A percentile compares a stretch with the other conserved stretches of the same genome.
Evolutionary conservation across 371 early-diverging fungal species (phyloP).

Genomic region (Mycotypha africana): DNA sequence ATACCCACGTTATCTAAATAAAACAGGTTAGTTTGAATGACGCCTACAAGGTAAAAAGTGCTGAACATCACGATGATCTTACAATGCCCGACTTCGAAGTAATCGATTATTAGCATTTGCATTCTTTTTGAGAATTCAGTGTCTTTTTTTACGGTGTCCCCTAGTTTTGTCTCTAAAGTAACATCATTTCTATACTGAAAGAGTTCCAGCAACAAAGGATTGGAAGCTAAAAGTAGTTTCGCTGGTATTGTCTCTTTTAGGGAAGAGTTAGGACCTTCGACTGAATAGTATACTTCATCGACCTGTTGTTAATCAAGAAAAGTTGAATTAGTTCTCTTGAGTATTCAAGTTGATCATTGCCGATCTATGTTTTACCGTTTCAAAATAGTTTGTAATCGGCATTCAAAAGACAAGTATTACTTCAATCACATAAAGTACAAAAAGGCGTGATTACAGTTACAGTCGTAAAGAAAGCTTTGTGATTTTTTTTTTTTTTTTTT

Average conservation of each 20-base stretch:
- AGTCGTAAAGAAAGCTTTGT: no score
- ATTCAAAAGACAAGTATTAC: constrained; percentile 1
- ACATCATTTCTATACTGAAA: constrained; percentile 16
- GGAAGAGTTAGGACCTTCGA: background rate
- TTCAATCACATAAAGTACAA: no score
- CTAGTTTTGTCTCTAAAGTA: constrained; percentile 1
- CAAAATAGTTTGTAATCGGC: constrained; percentile 8
- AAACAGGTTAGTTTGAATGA: background rate
- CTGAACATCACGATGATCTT: background rate
- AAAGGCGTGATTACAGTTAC: no score
- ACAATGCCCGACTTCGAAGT: constrained; percentile 19
- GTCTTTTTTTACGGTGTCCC: background rate
- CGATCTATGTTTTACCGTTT: constrained; percentile 8
- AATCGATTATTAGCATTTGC: constrained; percentile 19
- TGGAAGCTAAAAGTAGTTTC: constrained; percentile 7
- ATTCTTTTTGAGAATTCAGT: constrained; percentile 4
- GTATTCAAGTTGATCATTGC: no score
- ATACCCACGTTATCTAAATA: constrained; percentile 13
- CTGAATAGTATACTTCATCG: constrained; percentile 5
- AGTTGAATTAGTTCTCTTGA: background rate
- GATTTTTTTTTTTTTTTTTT: no score
- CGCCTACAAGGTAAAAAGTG: background rate
- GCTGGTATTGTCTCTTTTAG: constrained; percentile 7
- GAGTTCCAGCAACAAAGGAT: constrained; percentile 9
- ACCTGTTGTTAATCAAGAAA: background rate